Base-by-base conservation (phyloP, 2,329 filamentous ascomycete genomes). In the Aspergillus sojae region DNA sequence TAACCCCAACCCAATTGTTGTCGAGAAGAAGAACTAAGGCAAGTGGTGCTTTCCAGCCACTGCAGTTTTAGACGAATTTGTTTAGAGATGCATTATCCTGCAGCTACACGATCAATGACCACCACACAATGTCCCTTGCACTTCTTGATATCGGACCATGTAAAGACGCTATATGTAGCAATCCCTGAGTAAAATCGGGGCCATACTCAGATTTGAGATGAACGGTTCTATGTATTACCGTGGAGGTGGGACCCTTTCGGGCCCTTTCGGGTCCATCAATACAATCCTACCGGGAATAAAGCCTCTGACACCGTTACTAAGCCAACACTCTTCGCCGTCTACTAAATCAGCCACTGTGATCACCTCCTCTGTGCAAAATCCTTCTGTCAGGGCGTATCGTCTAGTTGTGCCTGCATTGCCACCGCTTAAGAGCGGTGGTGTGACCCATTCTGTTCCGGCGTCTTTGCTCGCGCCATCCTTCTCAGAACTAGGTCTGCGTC, bases 301-400 rank as follows among this genome's bases (percentile, higher is more conserved):
- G 0, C 94, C 94, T 67, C 91, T 86, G 1, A 94, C 90, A 0
- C 91, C 93, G 76, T 94, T 97, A 76, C 93, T 97, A 59, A 97
- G 80, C 91, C 93, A 96, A 65, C 94, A 91, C 59, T 89, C 84
- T 76, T 97, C 94, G 1, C 89, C 91, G 67, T 92, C 83, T 4
- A 82, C 74, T 14, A 97, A 76, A 7, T 88, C 88, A 14, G 83
- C 79, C 2, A 81, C 81, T n/a, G 76, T 76, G 19, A 97, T 81
- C 3, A 80, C 77, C 66, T 88, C 85, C 72, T 96, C 91, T 34
- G 84, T 81, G 59, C 86, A 93, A 52, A 95, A 79, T 0, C 86
- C 84, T 60, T 82, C 85, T 64, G 90, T 86, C 48, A 98, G 75
- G n/a, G 92, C 91, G 89, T 93, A 97, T 62, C 92, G 83, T 67